Evolutionary conservation across 805 yeast genomes (phyloP).

Genomic region (Metschnikowia anglica): DNA sequence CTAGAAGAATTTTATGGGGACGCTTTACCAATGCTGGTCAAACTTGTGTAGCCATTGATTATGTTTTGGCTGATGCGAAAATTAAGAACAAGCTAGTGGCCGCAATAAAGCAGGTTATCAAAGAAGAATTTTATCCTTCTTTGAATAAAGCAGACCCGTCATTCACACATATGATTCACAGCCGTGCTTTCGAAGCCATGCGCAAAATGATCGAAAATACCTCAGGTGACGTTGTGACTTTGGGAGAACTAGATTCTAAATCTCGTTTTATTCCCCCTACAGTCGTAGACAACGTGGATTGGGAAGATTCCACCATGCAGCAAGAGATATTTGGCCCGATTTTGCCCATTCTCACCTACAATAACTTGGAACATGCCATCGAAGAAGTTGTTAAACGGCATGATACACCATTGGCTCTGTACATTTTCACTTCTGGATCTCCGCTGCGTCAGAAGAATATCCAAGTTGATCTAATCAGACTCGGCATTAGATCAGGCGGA

Average conservation of each 20-base stretch:
- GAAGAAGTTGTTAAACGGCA: slow-evolving; percentile 44
- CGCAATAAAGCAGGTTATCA: slow-evolving; percentile 39
- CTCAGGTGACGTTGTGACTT: slow-evolving; percentile 51
- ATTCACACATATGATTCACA: slow-evolving; percentile 62
- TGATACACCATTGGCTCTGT: slow-evolving; percentile 81
- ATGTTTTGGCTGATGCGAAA: slow-evolving; percentile 62
- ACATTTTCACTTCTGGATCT: slow-evolving; percentile 56
- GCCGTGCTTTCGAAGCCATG: slow-evolving; percentile 51
- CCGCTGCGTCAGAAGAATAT: slow-evolving; percentile 47
- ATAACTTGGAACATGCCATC: slow-evolving; percentile 44
- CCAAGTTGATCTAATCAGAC: slow-evolving; percentile 42
- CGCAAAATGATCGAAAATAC: slow-evolving; percentile 44
- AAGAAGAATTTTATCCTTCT: slow-evolving; percentile 46
- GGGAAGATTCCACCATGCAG: slow-evolving; percentile 70
- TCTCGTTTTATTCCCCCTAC: slow-evolving; percentile 69
- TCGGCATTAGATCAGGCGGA: slow-evolving; percentile 68
- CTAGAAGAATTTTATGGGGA: slow-evolving; percentile 75
- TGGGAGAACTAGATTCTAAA: slow-evolving; percentile 42
- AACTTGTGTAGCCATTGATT: slow-evolving; percentile 89
- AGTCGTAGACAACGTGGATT: slow-evolving; percentile 57
- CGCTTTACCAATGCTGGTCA: slow-evolving; percentile 83
- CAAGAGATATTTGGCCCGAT: slow-evolving; percentile 85
- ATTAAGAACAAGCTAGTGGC: slow-evolving; percentile 52
- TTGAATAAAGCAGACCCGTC: slow-evolving; percentile 25
- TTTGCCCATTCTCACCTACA: slow-evolving; percentile 65